Evolutionary conservation across 176 grass and related monocot species (phyloP).

Genomic region (Triticum turgidum): DNA sequence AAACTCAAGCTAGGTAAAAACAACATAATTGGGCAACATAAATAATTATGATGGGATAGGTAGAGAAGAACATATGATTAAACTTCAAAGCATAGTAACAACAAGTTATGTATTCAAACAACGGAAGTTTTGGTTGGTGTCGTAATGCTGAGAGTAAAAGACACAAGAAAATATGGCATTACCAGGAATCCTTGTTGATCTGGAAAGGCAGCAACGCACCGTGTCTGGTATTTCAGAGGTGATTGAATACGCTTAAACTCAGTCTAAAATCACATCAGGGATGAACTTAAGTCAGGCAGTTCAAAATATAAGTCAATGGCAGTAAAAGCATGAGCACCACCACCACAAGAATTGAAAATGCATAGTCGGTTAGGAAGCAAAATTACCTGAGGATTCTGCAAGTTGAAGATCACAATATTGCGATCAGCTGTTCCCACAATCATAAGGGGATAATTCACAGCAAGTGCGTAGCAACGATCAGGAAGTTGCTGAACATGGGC

Average conservation of each 20-base stretch:
- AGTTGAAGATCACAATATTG: constrained; percentile 84
- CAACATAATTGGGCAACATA: constrained; percentile 2
- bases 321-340: not conserved
- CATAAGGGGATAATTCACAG: constrained; percentile 92
- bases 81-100: not conserved
- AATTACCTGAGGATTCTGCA: constrained; percentile 90
- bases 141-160: not conserved
- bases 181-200: constrained; percentile 99
- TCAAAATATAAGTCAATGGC: not conserved
- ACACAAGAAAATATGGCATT: constrained; percentile 21
- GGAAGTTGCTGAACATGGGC: constrained; percentile 89
- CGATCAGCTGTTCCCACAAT: constrained; percentile 93
- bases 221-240: constrained; percentile 93
- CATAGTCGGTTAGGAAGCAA: not conserved
- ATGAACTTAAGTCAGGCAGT: not conserved
- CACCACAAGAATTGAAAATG: not conserved
- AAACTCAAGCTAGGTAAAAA: not conserved
- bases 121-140: not conserved
- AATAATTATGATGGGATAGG: not conserved
- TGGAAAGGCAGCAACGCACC: constrained; percentile 85
- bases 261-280: constrained; percentile 41
- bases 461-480: constrained; percentile 76
- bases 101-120: not conserved
- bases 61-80: constrained; percentile 1
- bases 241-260: constrained; percentile 93